phyloP scores from a whole-genome alignment of 1,284 basidiomycete species.

The Naganishia albida region DNA sequence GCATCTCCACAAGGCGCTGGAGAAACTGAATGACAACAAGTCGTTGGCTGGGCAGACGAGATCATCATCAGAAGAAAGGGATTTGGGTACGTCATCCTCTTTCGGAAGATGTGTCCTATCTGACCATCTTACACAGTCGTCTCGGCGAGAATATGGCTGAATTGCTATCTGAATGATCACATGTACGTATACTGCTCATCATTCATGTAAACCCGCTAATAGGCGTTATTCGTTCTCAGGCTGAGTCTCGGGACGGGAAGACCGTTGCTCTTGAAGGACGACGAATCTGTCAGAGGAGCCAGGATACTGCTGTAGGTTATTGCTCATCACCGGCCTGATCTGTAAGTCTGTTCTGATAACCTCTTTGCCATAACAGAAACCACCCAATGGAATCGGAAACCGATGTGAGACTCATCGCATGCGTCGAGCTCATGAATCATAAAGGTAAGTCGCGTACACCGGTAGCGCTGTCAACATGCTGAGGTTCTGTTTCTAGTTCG shows the following conservation, averaged over 20 bases:
- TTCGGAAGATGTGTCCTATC: constrained; percentile 32
- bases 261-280: constrained; percentile 83
- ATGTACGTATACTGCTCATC: constrained; percentile 37
- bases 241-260: constrained; percentile 88
- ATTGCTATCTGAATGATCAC: constrained; percentile 64
- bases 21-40: constrained; percentile 69
- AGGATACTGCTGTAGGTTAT: constrained; percentile 64
- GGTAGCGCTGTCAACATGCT: constrained; percentile 10
- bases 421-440: constrained; percentile 86
- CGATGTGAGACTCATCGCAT: constrained; percentile 80
- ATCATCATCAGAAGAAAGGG: constrained; percentile 78
- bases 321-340: too few relatives aligned
- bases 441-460: constrained; percentile 62
- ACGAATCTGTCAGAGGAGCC: constrained; percentile 80
- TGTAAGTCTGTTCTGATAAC: background rate
- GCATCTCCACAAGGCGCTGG: constrained; percentile 82
- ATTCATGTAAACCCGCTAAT: constrained; percentile 30
- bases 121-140: constrained; percentile 62
- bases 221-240: constrained; percentile 55
- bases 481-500: constrained; percentile 20
- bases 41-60: constrained; percentile 59
- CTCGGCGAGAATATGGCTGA: constrained; percentile 88
- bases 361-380: constrained; percentile 44
- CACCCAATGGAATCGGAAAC: constrained; percentile 84
- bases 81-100: constrained; percentile 65